A percentile compares a stretch with the other conserved stretches of the same genome.
Evolutionary conservation across 352 stramenopile species (phyloP).

Genomic region (Phytophthora citricola): DNA sequence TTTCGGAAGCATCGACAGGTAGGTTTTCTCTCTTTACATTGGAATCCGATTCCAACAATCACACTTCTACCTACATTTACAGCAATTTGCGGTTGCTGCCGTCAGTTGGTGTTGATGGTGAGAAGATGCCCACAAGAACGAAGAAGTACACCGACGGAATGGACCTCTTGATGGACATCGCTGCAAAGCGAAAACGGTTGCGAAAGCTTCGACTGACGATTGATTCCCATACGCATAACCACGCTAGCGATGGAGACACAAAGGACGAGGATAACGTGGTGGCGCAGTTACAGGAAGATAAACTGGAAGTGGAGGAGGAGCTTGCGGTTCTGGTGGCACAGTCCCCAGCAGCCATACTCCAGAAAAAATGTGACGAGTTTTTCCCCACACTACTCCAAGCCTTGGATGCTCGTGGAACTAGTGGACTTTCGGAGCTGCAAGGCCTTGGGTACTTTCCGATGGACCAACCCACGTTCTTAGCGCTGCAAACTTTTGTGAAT

Average conservation of each 20-base stretch:
- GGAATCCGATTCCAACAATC: neutral
- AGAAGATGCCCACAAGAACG: neutral
- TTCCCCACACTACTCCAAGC: slow-evolving; percentile 53
- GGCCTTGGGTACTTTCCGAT: slow-evolving; percentile 58
- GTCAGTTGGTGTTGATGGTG: neutral
- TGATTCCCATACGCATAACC: slow-evolving; percentile 21
- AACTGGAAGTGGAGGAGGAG: slow-evolving; percentile 23
- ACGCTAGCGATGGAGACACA: slow-evolving; percentile 15
- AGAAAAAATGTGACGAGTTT: slow-evolving; percentile 41
- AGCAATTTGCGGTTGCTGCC: slow-evolving; percentile 41
- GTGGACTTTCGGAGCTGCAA: slow-evolving; percentile 49
- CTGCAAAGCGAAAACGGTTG: slow-evolving; percentile 40
- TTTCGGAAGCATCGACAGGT: slow-evolving; percentile 59
- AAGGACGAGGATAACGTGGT: slow-evolving; percentile 6
- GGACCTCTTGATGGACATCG: slow-evolving; percentile 54
- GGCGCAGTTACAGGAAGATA: slow-evolving; percentile 15
- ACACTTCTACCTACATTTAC: too few relatives aligned
- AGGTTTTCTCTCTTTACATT: neutral
- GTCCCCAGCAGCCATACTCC: slow-evolving; percentile 41
- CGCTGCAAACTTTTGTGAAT: slow-evolving; percentile 63
- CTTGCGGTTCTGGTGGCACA: slow-evolving; percentile 36
- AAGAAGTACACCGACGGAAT: slow-evolving; percentile 49
- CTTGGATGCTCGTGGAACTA: slow-evolving; percentile 42
- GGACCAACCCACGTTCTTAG: slow-evolving; percentile 55
- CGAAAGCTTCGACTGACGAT: slow-evolving; percentile 53